Evolutionary conservation across 257 asterid species (phyloP).

Genomic region (Solanum virginianum): DNA sequence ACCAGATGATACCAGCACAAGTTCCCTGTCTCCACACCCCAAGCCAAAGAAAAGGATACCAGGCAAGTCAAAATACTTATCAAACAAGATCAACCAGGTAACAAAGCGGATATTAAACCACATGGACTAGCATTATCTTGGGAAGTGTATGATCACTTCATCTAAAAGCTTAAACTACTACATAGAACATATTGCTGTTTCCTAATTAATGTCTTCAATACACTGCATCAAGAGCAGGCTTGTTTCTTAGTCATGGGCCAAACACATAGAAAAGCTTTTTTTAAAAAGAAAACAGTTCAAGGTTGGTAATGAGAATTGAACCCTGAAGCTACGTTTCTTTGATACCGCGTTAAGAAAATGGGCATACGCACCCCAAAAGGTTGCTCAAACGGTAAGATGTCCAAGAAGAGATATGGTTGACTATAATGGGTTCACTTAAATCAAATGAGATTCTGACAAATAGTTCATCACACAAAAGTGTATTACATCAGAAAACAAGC

Average conservation of each 20-base stretch:
- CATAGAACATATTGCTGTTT: background rate
- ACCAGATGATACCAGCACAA: constrained; percentile 51
- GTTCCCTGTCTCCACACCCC: constrained; percentile 33
- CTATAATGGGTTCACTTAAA: background rate
- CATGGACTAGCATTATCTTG: background rate
- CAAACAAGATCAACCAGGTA: background rate
- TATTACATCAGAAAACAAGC: background rate
- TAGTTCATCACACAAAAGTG: background rate
- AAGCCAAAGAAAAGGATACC: constrained; percentile 4
- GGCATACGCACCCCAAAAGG: background rate
- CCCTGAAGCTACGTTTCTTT: background rate
- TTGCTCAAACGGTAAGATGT: background rate
- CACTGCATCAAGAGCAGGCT: background rate
- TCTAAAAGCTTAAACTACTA: background rate
- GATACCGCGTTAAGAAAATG: background rate
- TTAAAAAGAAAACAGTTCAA: background rate
- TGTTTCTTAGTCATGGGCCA: background rate
- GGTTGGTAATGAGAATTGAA: background rate
- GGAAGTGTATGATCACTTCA: background rate
- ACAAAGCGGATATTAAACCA: background rate
- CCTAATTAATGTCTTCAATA: background rate
- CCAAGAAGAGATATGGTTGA: background rate
- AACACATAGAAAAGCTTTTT: background rate
- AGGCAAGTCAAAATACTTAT: background rate
- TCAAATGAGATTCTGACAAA: background rate